Evolutionary conservation across 306 rosid species (phyloP).

Genomic region (Malus fusca): DNA sequence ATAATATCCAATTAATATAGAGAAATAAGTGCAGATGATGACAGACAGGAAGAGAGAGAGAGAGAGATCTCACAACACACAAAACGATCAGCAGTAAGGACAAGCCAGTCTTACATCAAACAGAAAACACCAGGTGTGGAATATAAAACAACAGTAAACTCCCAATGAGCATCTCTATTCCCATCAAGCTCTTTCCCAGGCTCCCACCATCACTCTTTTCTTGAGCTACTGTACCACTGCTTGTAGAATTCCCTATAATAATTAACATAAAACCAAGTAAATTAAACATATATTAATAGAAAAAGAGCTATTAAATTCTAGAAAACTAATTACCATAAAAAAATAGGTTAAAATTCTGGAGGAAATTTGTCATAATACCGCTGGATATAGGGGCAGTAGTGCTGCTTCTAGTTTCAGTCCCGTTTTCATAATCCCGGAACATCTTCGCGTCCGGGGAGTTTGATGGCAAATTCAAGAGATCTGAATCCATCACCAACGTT

Average conservation of each 20-base stretch:
- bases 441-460: slow-evolving; percentile 51
- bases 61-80: neutral
- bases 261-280: neutral
- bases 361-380: slow-evolving; percentile 19
- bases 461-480: slow-evolving; percentile 60
- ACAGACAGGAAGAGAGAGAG: neutral
- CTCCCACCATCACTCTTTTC: slow-evolving; percentile 33
- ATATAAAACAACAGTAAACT: slow-evolving; percentile 34
- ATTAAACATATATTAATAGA: neutral
- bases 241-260: slow-evolving; percentile 15
- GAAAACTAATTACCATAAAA: neutral
- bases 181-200: slow-evolving; percentile 25
- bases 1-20: too few relatives aligned
- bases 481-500: slow-evolving; percentile 27
- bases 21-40: neutral
- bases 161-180: slow-evolving; percentile 24
- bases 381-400: slow-evolving; percentile 14
- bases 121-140: slow-evolving; percentile 16
- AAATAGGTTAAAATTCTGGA: too few relatives aligned
- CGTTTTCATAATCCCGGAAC: slow-evolving; percentile 30
- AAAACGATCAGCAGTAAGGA: neutral
- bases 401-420: neutral
- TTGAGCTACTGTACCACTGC: slow-evolving; percentile 21
- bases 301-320: neutral
- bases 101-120: slow-evolving; percentile 15